Percentiles rank a stretch among this genome's conserved stretches.
phyloP scores from a whole-genome alignment of 108 stramenopile genomes.

The Nitzschia palea region DNA sequence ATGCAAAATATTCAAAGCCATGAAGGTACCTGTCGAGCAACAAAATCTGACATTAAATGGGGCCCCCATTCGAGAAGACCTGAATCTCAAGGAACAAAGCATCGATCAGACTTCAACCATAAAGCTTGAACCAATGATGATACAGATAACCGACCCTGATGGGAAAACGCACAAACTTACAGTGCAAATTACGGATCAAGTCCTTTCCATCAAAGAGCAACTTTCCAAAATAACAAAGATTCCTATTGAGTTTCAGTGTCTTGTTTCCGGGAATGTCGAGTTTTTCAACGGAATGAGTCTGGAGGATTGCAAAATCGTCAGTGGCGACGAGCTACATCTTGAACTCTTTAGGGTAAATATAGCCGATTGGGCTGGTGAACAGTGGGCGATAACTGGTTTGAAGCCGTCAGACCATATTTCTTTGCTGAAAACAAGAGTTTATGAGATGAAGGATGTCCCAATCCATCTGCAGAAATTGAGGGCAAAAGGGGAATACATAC shows the following conservation, averaged over 20 bases:
- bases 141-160: conserved; percentile 15
- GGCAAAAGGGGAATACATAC: not conserved
- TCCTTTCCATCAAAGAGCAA: conserved; percentile 9
- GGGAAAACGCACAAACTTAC: not conserved
- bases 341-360: conserved; percentile 20
- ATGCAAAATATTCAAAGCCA: not conserved
- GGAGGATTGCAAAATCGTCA: conserved; percentile 2
- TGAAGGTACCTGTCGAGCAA: conserved; percentile 1
- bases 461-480: conserved; percentile 11
- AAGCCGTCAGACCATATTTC: conserved; percentile 15
- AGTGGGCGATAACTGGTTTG: not conserved
- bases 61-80: conserved; percentile 13
- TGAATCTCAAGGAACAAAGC: conserved; percentile 15
- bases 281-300: conserved; percentile 11
- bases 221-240: conserved; percentile 10
- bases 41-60: conserved; percentile 28
- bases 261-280: conserved; percentile 20
- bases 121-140: conserved; percentile 22
- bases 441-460: conserved; percentile 15
- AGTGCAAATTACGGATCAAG: not conserved
- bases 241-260: conserved; percentile 1
- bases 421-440: conserved; percentile 12
- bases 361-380: conserved; percentile 19
- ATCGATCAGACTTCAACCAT: conserved; percentile 9
- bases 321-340: conserved; percentile 10